phyloP scores from a whole-genome alignment of 2,329 filamentous ascomycete genomes.

The Ophiostoma ulmi region DNA sequence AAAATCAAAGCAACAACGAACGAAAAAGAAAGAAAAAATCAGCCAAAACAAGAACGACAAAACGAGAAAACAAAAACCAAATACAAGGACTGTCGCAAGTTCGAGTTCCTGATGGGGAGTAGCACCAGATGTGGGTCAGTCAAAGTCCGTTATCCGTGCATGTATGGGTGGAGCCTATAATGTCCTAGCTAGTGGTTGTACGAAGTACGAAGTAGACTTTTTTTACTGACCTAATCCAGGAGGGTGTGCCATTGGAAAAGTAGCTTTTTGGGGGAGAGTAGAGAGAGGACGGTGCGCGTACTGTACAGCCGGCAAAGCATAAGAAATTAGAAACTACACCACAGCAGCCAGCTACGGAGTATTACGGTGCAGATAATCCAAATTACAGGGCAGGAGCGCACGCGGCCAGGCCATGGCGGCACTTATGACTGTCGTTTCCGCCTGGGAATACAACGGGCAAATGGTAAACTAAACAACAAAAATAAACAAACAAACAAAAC shows the following conservation, averaged over 20 bases:
- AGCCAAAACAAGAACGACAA: neutral
- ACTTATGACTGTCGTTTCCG: slow-evolving; percentile 2
- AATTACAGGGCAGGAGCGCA: slow-evolving; percentile 4
- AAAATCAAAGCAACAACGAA: neutral
- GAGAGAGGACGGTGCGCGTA: neutral
- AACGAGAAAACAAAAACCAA: slow-evolving; percentile 10
- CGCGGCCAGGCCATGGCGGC: neutral
- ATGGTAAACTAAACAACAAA: neutral
- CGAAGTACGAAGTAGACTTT: neutral
- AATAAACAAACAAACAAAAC: neutral
- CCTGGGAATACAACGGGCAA: neutral
- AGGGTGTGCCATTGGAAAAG: neutral
- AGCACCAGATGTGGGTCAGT: slow-evolving; percentile 20
- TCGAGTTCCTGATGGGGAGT: slow-evolving; percentile 21
- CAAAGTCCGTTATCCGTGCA: slow-evolving; percentile 25
- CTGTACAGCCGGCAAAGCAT: neutral
- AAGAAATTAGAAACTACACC: neutral
- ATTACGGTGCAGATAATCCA: neutral
- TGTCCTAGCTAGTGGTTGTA: neutral
- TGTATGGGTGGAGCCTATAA: slow-evolving; percentile 17
- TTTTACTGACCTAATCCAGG: neutral
- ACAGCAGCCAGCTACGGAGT: neutral
- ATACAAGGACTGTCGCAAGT: slow-evolving; percentile 10
- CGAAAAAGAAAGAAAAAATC: neutral
- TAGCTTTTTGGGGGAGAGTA: neutral